Conservation (phyloP, 257 asterid genomes). For the Solanum arcanum region DNA sequence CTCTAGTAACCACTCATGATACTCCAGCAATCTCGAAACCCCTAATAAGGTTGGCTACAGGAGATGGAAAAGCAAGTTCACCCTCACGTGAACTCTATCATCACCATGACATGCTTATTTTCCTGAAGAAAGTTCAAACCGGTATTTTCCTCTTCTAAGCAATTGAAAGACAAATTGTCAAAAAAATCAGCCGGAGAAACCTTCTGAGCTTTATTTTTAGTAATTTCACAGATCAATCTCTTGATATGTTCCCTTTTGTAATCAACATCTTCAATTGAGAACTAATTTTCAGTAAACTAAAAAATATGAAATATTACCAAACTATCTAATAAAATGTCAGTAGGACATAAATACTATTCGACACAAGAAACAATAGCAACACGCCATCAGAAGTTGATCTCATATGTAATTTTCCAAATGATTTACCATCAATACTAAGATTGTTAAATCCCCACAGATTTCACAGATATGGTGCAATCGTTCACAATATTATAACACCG, state of each 20-base stretch:
- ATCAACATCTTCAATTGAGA: conserved; percentile 68
- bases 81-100: conserved; percentile 7
- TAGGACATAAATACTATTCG: not conserved
- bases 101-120: conserved; percentile 9
- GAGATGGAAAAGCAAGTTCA: conserved; percentile 1
- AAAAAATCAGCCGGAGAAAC: conserved; percentile 11
- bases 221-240: conserved; percentile 10
- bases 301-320: not conserved
- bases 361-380: not conserved
- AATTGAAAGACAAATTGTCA: conserved; percentile 5
- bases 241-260: conserved; percentile 47
- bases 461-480: not conserved
- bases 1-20: not conserved
- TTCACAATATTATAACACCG: not conserved
- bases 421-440: not conserved
- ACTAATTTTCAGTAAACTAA: conserved; percentile 66
- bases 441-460: not conserved
- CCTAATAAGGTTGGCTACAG: not conserved
- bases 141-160: conserved; percentile 10
- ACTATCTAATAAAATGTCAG: not conserved
- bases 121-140: not conserved
- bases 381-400: not conserved
- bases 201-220: conserved; percentile 18
- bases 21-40: conserved; percentile 4
- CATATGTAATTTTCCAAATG: not conserved